Evolutionary conservation across 306 rosid genomes (phyloP).

Genomic region (Fragaria nilgerrensis): DNA sequence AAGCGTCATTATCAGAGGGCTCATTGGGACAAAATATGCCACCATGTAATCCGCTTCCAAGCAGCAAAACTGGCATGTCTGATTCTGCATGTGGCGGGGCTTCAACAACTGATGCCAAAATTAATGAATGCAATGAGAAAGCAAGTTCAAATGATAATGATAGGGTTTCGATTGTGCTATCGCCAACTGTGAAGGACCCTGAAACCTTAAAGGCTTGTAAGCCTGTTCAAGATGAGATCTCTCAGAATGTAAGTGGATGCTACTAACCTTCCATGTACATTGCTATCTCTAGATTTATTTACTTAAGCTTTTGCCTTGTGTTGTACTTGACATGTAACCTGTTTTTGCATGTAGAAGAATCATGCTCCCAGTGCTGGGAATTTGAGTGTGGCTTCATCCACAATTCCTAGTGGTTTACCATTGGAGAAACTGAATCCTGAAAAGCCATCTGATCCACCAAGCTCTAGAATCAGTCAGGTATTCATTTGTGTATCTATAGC

Average conservation of each 20-base stretch:
- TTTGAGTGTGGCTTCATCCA: slow-evolving; percentile 10
- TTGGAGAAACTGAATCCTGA: slow-evolving; percentile 18
- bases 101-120: slow-evolving; percentile 21
- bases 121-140: slow-evolving; percentile 21
- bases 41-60: slow-evolving; percentile 24
- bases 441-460: slow-evolving; percentile 31
- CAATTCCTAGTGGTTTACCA: slow-evolving; percentile 20
- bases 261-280: neutral
- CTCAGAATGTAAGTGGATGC: slow-evolving; percentile 43
- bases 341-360: slow-evolving; percentile 26
- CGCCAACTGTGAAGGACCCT: slow-evolving; percentile 23
- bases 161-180: slow-evolving; percentile 20
- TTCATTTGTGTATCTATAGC: slow-evolving; percentile 11
- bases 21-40: slow-evolving; percentile 25
- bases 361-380: slow-evolving; percentile 18
- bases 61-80: slow-evolving; percentile 19
- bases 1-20: slow-evolving; percentile 19
- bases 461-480: slow-evolving; percentile 34
- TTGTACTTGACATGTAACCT: slow-evolving; percentile 24
- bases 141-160: slow-evolving; percentile 31
- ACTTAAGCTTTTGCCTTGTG: slow-evolving; percentile 18
- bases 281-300: slow-evolving; percentile 4
- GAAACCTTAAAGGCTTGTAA: slow-evolving; percentile 26
- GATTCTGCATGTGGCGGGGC: slow-evolving; percentile 20
- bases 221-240: slow-evolving; percentile 25